Evolutionary conservation across 2,329 filamentous ascomycete genomes (phyloP).

Genomic region (Mariannaea elegans): DNA sequence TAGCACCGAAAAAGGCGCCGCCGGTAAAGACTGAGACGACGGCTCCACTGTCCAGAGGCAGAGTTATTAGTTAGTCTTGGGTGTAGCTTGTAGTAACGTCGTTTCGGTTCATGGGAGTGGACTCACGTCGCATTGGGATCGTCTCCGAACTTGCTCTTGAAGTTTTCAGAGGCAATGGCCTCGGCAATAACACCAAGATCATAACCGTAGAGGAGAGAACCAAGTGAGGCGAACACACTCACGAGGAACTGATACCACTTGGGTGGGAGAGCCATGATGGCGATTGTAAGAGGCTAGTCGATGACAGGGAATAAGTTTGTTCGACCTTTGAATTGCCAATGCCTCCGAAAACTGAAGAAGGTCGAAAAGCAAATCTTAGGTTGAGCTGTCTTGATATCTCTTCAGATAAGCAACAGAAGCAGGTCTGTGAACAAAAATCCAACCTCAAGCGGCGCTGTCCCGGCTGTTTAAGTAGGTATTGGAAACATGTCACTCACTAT

Average conservation of each 20-base stretch:
- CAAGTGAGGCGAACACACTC: constrained; percentile 35
- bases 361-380: neutral
- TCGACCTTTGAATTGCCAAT: neutral
- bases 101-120: neutral
- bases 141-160: constrained; percentile 49
- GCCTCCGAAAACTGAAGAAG: neutral
- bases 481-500: too few relatives aligned
- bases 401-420: neutral
- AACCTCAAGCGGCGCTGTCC: too few relatives aligned
- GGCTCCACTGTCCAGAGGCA: constrained; percentile 17
- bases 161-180: constrained; percentile 59
- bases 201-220: constrained; percentile 38
- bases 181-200: constrained; percentile 52
- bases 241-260: constrained; percentile 61
- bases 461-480: too few relatives aligned
- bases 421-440: too few relatives aligned
- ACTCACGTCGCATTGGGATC: constrained; percentile 50
- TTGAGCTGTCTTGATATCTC: neutral
- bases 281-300: neutral
- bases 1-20: constrained; percentile 76
- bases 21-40: constrained; percentile 80
- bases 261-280: constrained; percentile 52
- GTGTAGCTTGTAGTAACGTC: neutral
- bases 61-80: neutral
- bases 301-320: neutral